A percentile compares a stretch with the other conserved stretches of the same genome.
Evolutionary conservation across 257 asterid species (phyloP).

Genomic region (Voacanga thouarsii): DNA sequence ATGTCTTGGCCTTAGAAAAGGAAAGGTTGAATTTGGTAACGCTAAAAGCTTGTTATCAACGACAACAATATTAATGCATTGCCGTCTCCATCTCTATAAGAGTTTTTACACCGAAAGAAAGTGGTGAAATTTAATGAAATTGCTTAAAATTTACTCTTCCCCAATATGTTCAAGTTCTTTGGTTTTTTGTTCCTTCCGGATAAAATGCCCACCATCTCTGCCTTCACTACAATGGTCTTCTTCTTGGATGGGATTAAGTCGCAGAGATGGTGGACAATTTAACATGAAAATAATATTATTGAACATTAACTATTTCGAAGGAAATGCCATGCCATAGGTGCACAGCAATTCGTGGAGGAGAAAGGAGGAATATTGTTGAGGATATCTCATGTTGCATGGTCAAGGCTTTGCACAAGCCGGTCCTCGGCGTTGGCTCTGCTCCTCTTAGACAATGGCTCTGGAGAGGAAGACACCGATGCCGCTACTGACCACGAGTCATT

Average conservation of each 20-base stretch:
- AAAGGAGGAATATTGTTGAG: background rate
- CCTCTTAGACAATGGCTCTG: constrained; percentile 63
- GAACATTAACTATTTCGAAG: constrained; percentile 14
- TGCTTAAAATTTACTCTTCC: constrained; percentile 3
- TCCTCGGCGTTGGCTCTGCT: constrained; percentile 22
- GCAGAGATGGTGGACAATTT: constrained; percentile 34
- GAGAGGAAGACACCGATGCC: constrained; percentile 54
- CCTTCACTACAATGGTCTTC: background rate
- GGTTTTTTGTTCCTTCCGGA: constrained; percentile 27
- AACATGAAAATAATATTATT: constrained; percentile 17
- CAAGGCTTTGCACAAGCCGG: background rate
- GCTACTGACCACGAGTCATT: constrained; percentile 47
- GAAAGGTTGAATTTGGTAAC: background rate
- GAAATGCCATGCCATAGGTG: background rate
- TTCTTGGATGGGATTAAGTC: background rate
- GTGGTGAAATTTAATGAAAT: background rate
- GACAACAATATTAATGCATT: background rate
- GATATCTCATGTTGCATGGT: constrained; percentile 8
- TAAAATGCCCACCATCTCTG: constrained; percentile 59
- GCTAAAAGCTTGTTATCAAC: background rate
- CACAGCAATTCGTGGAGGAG: background rate
- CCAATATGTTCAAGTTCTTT: constrained; percentile 14
- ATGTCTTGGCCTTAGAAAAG: background rate
- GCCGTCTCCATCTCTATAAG: background rate
- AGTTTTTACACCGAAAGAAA: background rate